Conservation (phyloP, 805 yeast genomes). For the Komagataella pseudopastoris region DNA sequence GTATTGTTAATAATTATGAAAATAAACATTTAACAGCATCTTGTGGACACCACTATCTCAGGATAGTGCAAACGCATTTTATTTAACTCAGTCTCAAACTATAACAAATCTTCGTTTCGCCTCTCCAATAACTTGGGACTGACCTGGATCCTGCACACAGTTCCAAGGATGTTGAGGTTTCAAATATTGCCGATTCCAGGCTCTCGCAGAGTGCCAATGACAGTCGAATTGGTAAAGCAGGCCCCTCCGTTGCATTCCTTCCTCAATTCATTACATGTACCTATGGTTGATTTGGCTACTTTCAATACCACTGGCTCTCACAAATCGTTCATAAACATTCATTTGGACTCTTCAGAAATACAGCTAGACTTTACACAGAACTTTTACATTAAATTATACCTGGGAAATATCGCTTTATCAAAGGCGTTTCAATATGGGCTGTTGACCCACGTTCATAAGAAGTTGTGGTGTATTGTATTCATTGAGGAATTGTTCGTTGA, state of each 20-base stretch:
- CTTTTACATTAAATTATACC: background rate
- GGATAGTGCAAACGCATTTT: too few relatives aligned
- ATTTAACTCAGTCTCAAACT: too few relatives aligned
- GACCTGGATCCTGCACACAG: background rate
- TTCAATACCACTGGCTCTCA: background rate
- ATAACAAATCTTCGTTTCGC: background rate
- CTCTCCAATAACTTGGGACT: background rate
- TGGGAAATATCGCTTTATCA: background rate
- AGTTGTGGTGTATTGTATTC: background rate
- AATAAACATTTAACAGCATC: background rate
- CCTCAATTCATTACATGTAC: background rate
- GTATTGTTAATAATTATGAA: background rate
- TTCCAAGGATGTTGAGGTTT: background rate
- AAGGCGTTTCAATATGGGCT: background rate
- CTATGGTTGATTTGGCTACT: background rate
- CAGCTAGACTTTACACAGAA: background rate
- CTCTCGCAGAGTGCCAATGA: background rate
- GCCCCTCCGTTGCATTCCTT: background rate
- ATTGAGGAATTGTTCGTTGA: background rate
- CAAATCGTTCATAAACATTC: background rate
- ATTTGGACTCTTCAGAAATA: background rate
- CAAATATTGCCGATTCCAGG: background rate
- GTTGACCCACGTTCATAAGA: background rate
- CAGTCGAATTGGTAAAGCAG: background rate
- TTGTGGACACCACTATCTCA: background rate